Evolutionary conservation across 2,329 filamentous ascomycete genomes (phyloP).

Genomic region (Arthrobotrys megalospora): DNA sequence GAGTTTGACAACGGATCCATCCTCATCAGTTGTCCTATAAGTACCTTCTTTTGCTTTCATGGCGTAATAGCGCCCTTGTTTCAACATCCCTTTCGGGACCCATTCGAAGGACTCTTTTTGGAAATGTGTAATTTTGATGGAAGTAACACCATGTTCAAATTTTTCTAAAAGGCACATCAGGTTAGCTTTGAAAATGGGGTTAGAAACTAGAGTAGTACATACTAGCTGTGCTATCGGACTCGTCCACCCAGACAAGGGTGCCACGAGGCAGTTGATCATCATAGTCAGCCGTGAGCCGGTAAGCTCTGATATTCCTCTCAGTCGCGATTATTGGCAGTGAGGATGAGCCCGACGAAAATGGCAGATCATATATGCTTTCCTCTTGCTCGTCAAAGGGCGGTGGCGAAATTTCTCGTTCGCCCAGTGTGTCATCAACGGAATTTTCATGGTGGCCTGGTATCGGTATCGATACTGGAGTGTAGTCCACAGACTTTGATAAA

Average conservation of each 20-base stretch:
- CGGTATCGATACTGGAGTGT: not conserved
- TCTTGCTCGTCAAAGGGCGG: conserved; percentile 5
- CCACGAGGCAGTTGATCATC: conserved; percentile 28
- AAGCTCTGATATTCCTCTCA: conserved; percentile 30
- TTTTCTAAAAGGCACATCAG: conserved; percentile 23
- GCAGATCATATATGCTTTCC: conserved; percentile 11
- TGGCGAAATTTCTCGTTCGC: not conserved
- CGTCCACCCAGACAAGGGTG: conserved; percentile 55
- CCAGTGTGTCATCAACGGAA: not conserved
- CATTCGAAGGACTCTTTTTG: conserved; percentile 30
- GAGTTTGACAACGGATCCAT: conserved; percentile 43
- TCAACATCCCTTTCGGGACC: conserved; percentile 55
- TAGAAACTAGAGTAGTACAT: not conserved
- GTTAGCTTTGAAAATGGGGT: not conserved
- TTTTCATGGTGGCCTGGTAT: conserved; percentile 6
- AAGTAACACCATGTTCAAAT: conserved; percentile 29
- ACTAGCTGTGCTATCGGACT: conserved; percentile 45
- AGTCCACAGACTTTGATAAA: not conserved
- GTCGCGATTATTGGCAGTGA: conserved; percentile 41
- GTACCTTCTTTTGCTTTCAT: conserved; percentile 44
- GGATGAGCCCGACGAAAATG: conserved; percentile 19
- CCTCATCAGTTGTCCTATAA: conserved; percentile 39
- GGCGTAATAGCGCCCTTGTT: conserved; percentile 48
- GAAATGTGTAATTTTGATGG: conserved; percentile 28
- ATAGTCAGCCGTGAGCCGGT: conserved; percentile 32